Evolutionary conservation across 306 rosid genomes (phyloP).

Genomic region (Gleditsia sinensis): DNA sequence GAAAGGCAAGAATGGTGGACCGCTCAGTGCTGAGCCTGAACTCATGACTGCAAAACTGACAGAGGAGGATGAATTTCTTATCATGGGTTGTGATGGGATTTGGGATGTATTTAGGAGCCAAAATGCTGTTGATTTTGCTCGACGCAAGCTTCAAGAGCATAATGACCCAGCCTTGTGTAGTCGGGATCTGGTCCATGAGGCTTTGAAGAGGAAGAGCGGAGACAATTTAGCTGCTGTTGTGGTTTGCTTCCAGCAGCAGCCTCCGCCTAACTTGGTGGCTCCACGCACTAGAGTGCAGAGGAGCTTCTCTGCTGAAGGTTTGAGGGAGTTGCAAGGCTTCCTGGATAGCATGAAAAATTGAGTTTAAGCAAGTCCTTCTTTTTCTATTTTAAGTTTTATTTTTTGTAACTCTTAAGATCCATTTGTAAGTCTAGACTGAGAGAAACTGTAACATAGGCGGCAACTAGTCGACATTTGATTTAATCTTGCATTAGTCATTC

Average conservation of each 20-base stretch:
- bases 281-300: slow-evolving; percentile 73
- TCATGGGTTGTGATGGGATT: slow-evolving; percentile 91
- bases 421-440: slow-evolving; percentile 54
- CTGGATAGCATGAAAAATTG: slow-evolving; percentile 67
- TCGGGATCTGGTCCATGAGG: slow-evolving; percentile 83
- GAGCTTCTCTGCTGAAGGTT: slow-evolving; percentile 87
- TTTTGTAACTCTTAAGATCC: slow-evolving; percentile 39
- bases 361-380: slow-evolving; percentile 21
- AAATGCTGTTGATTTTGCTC: slow-evolving; percentile 88
- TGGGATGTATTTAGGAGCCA: slow-evolving; percentile 95
- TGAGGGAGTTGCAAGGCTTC: slow-evolving; percentile 79
- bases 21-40: slow-evolving; percentile 89
- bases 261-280: slow-evolving; percentile 76
- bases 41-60: slow-evolving; percentile 63
- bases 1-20: slow-evolving; percentile 76
- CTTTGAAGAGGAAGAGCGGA: slow-evolving; percentile 85
- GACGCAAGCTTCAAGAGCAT: slow-evolving; percentile 89
- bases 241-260: slow-evolving; percentile 74
- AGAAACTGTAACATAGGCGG: slow-evolving; percentile 78
- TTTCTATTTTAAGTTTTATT: slow-evolving; percentile 14
- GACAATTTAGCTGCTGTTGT: slow-evolving; percentile 84
- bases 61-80: slow-evolving; percentile 77
- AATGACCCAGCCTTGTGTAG: slow-evolving; percentile 78
- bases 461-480: slow-evolving; percentile 42
- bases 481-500: slow-evolving; percentile 18